A percentile compares a stretch with the other conserved stretches of the same genome.
phyloP scores from a whole-genome alignment of 345 rosid genomes.

The Sisymbrium irio region DNA sequence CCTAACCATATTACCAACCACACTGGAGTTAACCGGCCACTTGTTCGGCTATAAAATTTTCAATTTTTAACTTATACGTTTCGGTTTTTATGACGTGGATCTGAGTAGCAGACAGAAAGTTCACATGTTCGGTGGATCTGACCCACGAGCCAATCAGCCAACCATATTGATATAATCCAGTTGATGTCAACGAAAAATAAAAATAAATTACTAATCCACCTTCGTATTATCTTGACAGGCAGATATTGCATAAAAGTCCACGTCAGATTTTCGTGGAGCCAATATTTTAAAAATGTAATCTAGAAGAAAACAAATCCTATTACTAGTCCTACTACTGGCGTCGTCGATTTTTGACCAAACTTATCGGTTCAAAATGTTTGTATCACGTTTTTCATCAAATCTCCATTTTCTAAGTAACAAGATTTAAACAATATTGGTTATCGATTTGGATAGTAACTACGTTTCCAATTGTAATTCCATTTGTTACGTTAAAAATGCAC shows the following conservation, averaged over 20 bases:
- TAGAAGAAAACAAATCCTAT: not conserved
- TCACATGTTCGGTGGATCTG: slow-evolving; percentile 24
- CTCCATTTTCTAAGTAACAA: not conserved
- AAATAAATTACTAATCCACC: not conserved
- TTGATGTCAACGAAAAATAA: not conserved
- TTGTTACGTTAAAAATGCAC: not conserved
- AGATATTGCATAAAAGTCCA: not conserved
- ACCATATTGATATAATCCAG: slow-evolving; percentile 2
- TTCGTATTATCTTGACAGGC: slow-evolving; percentile 27
- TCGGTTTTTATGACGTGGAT: slow-evolving; percentile 24
- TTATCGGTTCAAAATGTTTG: not conserved
- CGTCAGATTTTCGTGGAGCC: slow-evolving; percentile 17
- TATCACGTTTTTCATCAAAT: not conserved
- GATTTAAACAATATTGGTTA: not conserved
- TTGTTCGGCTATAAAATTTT: not conserved
- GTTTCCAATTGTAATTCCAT: not conserved
- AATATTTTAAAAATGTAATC: not conserved
- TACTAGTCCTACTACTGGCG: not conserved
- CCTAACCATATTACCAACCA: slow-evolving; percentile 9
- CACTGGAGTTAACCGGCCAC: not conserved
- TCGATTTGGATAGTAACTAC: not conserved
- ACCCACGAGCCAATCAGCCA: slow-evolving; percentile 18
- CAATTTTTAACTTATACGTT: not conserved
- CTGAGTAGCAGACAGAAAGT: slow-evolving; percentile 7
- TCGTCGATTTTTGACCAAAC: not conserved